Percentiles rank a stretch among this genome's conserved stretches.
These are phyloP conservation scores for Sugiyamaella americana DNA, from an alignment of 805 yeast genomes.

Conservation along the genomic window DNA sequence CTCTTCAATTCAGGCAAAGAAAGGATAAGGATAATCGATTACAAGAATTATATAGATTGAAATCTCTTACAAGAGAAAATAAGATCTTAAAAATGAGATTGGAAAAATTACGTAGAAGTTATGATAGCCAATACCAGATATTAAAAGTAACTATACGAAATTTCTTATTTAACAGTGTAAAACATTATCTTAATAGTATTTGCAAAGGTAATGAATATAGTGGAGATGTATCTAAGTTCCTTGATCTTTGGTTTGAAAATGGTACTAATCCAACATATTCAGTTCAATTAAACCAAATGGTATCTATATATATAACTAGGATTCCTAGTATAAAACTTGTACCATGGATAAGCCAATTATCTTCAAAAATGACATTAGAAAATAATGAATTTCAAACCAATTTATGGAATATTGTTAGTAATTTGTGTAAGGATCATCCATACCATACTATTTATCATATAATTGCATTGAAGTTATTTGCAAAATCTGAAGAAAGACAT, in stretches of 20 bases:
- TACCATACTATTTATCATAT: constrained; percentile 57
- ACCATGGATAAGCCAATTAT: constrained; percentile 77
- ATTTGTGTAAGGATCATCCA: constrained; percentile 55
- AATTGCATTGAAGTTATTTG: constrained; percentile 16
- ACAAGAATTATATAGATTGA: constrained; percentile 35
- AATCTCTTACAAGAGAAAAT: background rate
- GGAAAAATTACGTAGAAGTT: background rate
- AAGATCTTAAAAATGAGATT: background rate
- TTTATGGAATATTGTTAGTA: constrained; percentile 42
- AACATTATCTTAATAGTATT: constrained; percentile 6
- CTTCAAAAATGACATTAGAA: constrained; percentile 58
- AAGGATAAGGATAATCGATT: constrained; percentile 35
- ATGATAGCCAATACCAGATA: background rate
- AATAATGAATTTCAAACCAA: constrained; percentile 47
- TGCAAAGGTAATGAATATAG: constrained; percentile 6
- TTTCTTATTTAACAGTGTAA: constrained; percentile 2
- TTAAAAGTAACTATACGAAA: background rate
- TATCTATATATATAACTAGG: constrained; percentile 34
- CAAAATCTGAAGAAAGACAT: constrained; percentile 1
- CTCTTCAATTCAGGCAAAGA: constrained; percentile 4
- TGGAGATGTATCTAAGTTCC: constrained; percentile 60
- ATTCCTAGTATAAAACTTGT: constrained; percentile 60
- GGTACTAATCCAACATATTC: constrained; percentile 32
- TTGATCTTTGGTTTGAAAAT: constrained; percentile 76
- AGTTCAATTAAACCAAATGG: constrained; percentile 36